phyloP scores from a whole-genome alignment of 2,329 filamentous ascomycete species.

The Arachnopeziza araneosa region DNA sequence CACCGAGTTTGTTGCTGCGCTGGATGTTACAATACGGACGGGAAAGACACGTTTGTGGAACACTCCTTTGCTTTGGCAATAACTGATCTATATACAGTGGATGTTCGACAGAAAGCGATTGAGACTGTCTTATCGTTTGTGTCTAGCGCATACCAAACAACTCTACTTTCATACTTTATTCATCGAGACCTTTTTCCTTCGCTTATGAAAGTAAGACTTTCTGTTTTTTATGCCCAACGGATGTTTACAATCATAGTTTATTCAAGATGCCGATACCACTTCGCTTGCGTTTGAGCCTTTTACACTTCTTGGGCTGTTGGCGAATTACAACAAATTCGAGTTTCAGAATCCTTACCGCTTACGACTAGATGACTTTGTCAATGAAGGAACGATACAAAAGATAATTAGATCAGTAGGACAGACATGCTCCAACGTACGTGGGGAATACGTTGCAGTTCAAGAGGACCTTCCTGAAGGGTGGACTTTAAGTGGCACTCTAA shows the following conservation, averaged over 20 bases:
- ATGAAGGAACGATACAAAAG: conserved; percentile 78
- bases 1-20: conserved; percentile 75
- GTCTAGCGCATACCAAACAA: conserved; percentile 93
- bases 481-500: conserved; percentile 74
- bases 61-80: not conserved
- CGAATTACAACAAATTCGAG: conserved; percentile 99
- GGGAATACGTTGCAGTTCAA: conserved; percentile 77
- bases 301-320: conserved; percentile 75
- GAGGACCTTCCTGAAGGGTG: conserved; percentile 89
- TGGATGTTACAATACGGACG: conserved; percentile 79
- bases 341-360: conserved; percentile 94
- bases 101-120: conserved; percentile 73
- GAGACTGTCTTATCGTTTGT: conserved; percentile 77
- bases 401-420: conserved; percentile 72
- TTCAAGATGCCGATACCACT: conserved; percentile 69
- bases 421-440: conserved; percentile 62
- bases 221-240: not conserved
- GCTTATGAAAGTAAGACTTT: conserved; percentile 72
- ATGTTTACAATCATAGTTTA: conserved; percentile 49
- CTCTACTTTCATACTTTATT: conserved; percentile 88
- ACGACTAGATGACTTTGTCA: conserved; percentile 90
- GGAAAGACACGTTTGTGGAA: conserved; percentile 58
- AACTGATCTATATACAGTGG: conserved; percentile 46
- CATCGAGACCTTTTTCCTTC: conserved; percentile 91
- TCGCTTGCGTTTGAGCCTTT: conserved; percentile 67